Evolutionary conservation across 768 basidiomycete genomes (phyloP).

Genomic region (Ramaria sp.): DNA sequence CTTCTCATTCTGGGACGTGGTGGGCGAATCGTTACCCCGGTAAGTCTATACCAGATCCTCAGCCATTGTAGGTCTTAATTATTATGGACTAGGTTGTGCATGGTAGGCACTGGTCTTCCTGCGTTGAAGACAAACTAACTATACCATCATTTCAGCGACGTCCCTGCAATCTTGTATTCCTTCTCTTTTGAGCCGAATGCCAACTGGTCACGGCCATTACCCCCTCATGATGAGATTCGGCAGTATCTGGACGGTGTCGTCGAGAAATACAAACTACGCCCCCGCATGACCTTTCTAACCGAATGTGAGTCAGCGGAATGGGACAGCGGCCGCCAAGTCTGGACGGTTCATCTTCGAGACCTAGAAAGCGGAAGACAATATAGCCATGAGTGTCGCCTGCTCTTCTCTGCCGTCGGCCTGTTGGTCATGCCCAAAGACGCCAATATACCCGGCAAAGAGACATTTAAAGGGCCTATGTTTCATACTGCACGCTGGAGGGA

Average conservation of each 20-base stretch:
- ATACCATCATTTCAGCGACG: not conserved
- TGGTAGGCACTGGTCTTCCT: not conserved
- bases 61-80: no score
- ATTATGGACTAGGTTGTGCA: not conserved
- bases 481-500: conserved; percentile 15
- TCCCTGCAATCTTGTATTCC: not conserved
- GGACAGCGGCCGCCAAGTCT: conserved; percentile 11
- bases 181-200: conserved; percentile 4
- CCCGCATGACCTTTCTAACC: conserved; percentile 10
- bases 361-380: not conserved
- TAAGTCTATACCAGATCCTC: no score
- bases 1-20: conserved; percentile 13
- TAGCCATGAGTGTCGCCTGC: conserved; percentile 1
- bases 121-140: not conserved
- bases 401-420: conserved; percentile 12
- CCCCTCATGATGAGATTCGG: not conserved
- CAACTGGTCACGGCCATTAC: not conserved
- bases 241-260: conserved; percentile 11
- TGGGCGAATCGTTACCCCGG: conserved; percentile 2
- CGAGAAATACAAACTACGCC: conserved; percentile 10
- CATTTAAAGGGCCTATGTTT: conserved; percentile 15
- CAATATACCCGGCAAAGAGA: conserved; percentile 4
- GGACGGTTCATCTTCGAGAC: conserved; percentile 11
- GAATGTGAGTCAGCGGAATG: conserved; percentile 10
- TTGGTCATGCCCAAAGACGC: conserved; percentile 10